Conservation (phyloP, 768 basidiomycete species). For the Russula lepida region DNA sequence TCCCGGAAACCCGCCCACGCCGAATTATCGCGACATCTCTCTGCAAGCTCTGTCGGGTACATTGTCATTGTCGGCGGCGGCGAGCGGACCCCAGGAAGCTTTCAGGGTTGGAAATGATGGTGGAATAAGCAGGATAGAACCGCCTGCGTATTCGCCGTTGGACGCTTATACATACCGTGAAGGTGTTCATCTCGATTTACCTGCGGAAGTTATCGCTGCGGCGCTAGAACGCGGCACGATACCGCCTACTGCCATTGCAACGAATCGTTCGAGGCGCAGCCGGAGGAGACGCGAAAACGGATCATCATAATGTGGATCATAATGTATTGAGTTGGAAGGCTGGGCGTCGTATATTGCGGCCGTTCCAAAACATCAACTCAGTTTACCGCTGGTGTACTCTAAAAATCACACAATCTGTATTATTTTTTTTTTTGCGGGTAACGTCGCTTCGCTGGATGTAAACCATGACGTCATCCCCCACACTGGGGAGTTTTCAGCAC, state of each 20-base stretch:
- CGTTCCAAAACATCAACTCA: background rate
- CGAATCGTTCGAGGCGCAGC: conserved; percentile 42
- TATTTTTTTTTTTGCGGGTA: conserved; percentile 2
- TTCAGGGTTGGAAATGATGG: conserved; percentile 27
- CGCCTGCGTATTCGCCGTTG: conserved; percentile 84
- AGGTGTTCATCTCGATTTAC: conserved; percentile 88
- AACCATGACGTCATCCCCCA: background rate
- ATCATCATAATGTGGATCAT: background rate
- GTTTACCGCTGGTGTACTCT: conserved; percentile 10
- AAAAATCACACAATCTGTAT: conserved; percentile 13
- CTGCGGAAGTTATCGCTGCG: conserved; percentile 85
- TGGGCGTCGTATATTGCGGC: conserved; percentile 2
- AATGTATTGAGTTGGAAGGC: background rate
- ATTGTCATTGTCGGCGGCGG: background rate
- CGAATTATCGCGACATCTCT: conserved; percentile 73
- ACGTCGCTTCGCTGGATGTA: too few species aligned
- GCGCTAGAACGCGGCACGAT: conserved; percentile 70
- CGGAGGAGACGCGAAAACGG: conserved; percentile 40
- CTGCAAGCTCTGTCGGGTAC: conserved; percentile 50
- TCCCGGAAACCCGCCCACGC: conserved; percentile 73
- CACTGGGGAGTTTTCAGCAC: background rate
- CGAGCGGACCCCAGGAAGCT: conserved; percentile 4
- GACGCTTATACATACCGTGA: conserved; percentile 78
- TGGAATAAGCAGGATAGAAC: conserved; percentile 49
- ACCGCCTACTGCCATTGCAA: conserved; percentile 48